Conservation (phyloP, 2,329 filamentous ascomycete genomes). For the Penicillium brasilianum region DNA sequence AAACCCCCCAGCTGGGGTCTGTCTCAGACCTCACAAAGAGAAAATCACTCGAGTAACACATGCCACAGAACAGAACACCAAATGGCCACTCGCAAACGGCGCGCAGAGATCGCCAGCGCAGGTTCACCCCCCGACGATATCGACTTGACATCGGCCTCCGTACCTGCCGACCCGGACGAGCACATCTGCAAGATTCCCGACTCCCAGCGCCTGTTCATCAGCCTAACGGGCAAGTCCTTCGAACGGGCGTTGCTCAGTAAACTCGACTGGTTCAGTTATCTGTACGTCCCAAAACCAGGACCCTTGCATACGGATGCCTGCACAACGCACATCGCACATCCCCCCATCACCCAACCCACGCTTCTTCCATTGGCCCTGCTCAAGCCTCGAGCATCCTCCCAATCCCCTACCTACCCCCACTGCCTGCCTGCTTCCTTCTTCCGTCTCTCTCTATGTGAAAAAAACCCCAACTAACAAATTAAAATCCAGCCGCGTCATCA, state of each 20-base stretch:
- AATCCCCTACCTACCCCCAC: background rate
- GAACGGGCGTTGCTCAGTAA: conserved; percentile 70
- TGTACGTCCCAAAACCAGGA: conserved; percentile 52
- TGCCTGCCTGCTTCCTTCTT: too few relatives aligned
- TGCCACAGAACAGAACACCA: conserved; percentile 70
- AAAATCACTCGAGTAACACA: too few relatives aligned
- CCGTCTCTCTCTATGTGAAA: background rate
- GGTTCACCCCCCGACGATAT: conserved; percentile 28
- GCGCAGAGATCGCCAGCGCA: conserved; percentile 42
- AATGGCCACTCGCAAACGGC: conserved; percentile 67
- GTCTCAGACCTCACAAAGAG: background rate
- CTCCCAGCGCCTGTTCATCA: conserved; percentile 69
- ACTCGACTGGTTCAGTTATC: conserved; percentile 69
- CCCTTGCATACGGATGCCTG: conserved; percentile 1
- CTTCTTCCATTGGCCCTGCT: background rate
- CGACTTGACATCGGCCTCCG: conserved; percentile 39
- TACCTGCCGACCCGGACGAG: conserved; percentile 56
- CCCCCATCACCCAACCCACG: background rate
- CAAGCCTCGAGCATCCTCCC: background rate
- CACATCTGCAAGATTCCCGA: conserved; percentile 67
- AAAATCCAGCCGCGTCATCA: conserved; percentile 61
- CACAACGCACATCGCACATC: background rate
- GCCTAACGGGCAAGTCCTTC: conserved; percentile 74
- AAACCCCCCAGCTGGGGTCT: background rate
- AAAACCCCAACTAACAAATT: background rate